Base-by-base conservation (phyloP, 177 flowering plant species). In the Tripterygium wilfordii region DNA sequence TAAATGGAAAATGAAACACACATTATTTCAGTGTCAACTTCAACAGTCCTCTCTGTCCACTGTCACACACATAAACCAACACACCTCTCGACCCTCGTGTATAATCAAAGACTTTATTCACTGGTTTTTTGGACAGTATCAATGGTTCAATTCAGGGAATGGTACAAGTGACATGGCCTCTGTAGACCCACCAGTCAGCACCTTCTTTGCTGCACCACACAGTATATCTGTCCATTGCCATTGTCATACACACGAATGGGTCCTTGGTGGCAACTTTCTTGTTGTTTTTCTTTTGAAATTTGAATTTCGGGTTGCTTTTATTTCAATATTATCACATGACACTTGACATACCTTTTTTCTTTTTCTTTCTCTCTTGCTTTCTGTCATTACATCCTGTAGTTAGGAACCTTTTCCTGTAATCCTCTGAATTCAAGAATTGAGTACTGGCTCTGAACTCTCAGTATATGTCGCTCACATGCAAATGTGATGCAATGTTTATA, bases 121-220 rank as follows among this genome's bases (percentile, higher is more conserved):
- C 23, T 28, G n/a, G 49, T 53, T 51, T 42, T 19, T 22, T 42
- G 29, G 67, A 67, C 72, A 64, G 48, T 19, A 60, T 54, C 66
- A 54, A 35, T 25, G 36, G 18, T 53, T 28, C 26, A 44, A 40
- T 47, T 38, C 40, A 42, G 36, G 31, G 38, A 41, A 55, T 33
- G 56, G 15, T 57, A 54, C 64, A 28, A 23, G 23, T 14, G 10
- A 39, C 38, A 27, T 36, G 32, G 32, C 26, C 33, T 36, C 33
- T 36, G 19, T 52, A 31, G 43, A 41, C 62, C 56, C 62, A 51
- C 49, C 15, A 30, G 37, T 48, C 50, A 31, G 48, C 45, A 36
- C 23, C 8, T 42, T 38, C 36, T 6, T 21, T 35, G 46, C 56
- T 49, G 36, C 41, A 24, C 38, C 20, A 2, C 45, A 20, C 39